Conservation (phyloP, 2,329 filamentous ascomycete genomes). For the Colletotrichum viniferum region DNA sequence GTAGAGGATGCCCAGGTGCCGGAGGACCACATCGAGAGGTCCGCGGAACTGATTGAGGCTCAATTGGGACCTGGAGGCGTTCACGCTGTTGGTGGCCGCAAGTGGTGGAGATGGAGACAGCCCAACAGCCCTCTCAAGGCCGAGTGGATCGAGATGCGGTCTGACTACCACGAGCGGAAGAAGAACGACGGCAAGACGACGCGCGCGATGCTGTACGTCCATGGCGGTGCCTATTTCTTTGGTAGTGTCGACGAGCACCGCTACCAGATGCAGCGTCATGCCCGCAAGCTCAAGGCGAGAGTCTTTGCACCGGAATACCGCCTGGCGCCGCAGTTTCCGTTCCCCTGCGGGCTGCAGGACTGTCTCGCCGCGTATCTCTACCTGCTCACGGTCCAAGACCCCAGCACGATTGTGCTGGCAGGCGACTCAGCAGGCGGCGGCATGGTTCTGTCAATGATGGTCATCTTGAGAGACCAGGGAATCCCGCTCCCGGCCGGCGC, state of each 20-base stretch:
- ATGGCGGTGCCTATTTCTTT: conserved; percentile 95
- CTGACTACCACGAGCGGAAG: conserved; percentile 76
- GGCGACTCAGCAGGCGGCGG: conserved; percentile 95
- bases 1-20: conserved; percentile 73
- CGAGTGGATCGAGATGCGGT: conserved; percentile 97
- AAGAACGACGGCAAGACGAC: conserved; percentile 63
- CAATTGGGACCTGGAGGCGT: conserved; percentile 82
- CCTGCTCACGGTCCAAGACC: conserved; percentile 76
- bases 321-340: conserved; percentile 91
- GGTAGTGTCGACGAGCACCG: conserved; percentile 95
- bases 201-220: conserved; percentile 90
- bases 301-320: conserved; percentile 89
- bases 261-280: conserved; percentile 97
- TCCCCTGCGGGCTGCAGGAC: conserved; percentile 90
- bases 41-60: conserved; percentile 70
- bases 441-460: conserved; percentile 82
- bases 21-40: conserved; percentile 63
- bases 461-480: conserved; percentile 80
- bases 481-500: conserved; percentile 87
- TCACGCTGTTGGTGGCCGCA: conserved; percentile 75
- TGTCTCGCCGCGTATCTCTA: conserved; percentile 88
- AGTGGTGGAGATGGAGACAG: conserved; percentile 90
- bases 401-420: conserved; percentile 82
- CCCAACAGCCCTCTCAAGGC: conserved; percentile 71
- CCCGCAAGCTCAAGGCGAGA: conserved; percentile 87